Evolutionary conservation across 192 early-diverging fungal species (phyloP), one percentile per base, ranked within the genome.

Genomic region (Podila horticola): DNA sequence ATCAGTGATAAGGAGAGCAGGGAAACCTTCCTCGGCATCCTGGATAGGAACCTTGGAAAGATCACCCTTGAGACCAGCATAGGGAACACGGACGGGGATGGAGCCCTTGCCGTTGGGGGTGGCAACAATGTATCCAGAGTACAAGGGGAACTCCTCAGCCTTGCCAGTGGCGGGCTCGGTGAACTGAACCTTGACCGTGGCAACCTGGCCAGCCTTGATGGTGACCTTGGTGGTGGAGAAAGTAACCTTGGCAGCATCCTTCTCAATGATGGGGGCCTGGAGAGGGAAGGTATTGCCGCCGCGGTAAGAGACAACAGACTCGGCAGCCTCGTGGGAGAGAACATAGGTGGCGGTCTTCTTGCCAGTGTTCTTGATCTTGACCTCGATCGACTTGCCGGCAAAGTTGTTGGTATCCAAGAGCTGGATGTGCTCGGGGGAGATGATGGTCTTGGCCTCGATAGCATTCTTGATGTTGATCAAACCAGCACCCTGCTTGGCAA

Each of bases 381-480:
- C 34, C 19, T 88, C 82, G 30, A 77, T 67, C 26, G 69, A 76
- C 36, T 82, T 72, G n/a, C 67, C 67, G 29, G 73, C 64, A 30
- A 66, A 67, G 74, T 85, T 75, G 29, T 62, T 71, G 55, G 75
- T 73, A 70, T 91, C 86, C 51, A 85, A 85, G 38, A 93, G 79
- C 10, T 87, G 86, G 24, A 94, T 74, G 4, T 77, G 69, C 24
- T 88, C 76, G 5, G 94, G 94, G 12, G 74, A 82, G 48, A 94
- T 72, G 4, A 81, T 22, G 2, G 84, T 87, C 36, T 88, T 84
- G 9, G 88, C 65, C 4, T 55, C 72, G 58, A 94, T 68, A 10
- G 95, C 89, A 48, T 87, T 76, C 63, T 85, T 88, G 45, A 94
- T 74, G 72, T 96, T 88, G 26, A 97, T 83, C 10, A 96, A 86